Conservation (phyloP, 2,329 filamentous ascomycete species). For the Fusarium palustre region DNA sequence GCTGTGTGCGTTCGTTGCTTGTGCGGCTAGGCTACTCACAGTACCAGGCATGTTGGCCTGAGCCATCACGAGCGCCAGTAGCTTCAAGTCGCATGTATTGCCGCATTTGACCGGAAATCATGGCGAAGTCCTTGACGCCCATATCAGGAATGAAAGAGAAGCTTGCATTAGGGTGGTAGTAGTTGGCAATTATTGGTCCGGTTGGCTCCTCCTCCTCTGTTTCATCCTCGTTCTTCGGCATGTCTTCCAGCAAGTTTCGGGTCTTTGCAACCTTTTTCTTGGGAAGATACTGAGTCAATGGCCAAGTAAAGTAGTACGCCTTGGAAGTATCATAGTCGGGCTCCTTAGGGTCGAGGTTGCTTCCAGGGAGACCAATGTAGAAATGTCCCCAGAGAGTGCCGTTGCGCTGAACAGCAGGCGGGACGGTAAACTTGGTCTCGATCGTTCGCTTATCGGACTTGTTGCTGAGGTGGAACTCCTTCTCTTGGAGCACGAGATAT, state of each 20-base stretch:
- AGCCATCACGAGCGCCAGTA: conserved; percentile 82
- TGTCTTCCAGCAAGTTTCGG: conserved; percentile 80
- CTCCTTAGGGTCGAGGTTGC: conserved; percentile 78
- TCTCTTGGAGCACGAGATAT: conserved; percentile 82
- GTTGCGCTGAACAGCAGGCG: conserved; percentile 85
- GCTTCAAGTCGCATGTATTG: conserved; percentile 84
- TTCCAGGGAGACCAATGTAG: conserved; percentile 82
- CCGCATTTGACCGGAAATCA: conserved; percentile 77
- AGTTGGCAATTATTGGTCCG: conserved; percentile 80
- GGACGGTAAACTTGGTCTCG: conserved; percentile 81
- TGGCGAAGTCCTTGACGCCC: conserved; percentile 74
- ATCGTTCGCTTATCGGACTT: conserved; percentile 82
- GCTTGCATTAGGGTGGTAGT: conserved; percentile 96
- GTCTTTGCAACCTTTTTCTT: conserved; percentile 93
- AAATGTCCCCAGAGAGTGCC: conserved; percentile 96
- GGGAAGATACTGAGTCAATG: conserved; percentile 87
- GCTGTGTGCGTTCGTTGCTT: neutral
- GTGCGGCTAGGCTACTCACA: conserved; percentile 53
- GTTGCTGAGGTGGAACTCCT: conserved; percentile 81
- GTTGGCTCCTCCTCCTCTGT: conserved; percentile 65
- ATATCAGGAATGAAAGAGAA: conserved; percentile 86
- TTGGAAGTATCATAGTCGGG: conserved; percentile 77
- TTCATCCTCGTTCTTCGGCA: conserved; percentile 52
- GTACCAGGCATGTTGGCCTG: conserved; percentile 93
- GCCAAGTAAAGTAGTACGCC: conserved; percentile 86